A percentile compares a stretch with the other conserved stretches of the same genome.
These are phyloP conservation scores for Jamesozyma rosinii DNA, from an alignment of 805 yeast genomes.

Conservation along the genomic window DNA sequence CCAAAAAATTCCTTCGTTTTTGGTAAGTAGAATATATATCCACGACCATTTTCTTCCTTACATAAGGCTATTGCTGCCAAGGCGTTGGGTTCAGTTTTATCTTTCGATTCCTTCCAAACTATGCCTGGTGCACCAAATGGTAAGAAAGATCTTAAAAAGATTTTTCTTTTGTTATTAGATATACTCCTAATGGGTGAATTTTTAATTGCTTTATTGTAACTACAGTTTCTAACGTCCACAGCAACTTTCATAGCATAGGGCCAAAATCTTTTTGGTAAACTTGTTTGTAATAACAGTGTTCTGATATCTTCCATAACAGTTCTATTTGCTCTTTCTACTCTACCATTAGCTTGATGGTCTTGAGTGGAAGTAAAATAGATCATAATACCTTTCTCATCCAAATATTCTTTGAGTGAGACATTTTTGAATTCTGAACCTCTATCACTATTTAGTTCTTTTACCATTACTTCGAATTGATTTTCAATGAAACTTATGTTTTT, in stretches of 20 bases:
- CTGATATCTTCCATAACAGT: conserved; percentile 2
- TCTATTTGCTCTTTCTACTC: conserved; percentile 7
- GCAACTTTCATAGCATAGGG: conserved; percentile 5
- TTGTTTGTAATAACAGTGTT: conserved; percentile 1
- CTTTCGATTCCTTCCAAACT: not conserved
- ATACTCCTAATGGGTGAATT: not conserved
- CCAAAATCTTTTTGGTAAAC: conserved; percentile 3
- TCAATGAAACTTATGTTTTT: conserved; percentile 2
- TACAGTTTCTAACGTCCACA: conserved; percentile 3
- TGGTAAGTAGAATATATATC: not conserved
- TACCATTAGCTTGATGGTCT: conserved; percentile 8
- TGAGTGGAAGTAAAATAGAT: conserved; percentile 2
- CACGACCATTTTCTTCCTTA: not conserved
- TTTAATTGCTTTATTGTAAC: not conserved
- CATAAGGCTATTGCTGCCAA: not conserved
- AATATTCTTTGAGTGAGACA: not conserved
- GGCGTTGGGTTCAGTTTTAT: not conserved
- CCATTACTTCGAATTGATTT: conserved; percentile 3
- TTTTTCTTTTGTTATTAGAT: not conserved
- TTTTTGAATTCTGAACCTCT: conserved; percentile 9
- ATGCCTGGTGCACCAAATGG: conserved; percentile 4
- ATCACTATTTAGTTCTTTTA: conserved; percentile 5
- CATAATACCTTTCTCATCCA: conserved; percentile 2
- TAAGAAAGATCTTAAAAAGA: conserved; percentile 1
- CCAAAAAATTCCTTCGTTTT: not conserved